Conservation (phyloP, 106 monocot genomes). For the Triglochin maritima region DNA sequence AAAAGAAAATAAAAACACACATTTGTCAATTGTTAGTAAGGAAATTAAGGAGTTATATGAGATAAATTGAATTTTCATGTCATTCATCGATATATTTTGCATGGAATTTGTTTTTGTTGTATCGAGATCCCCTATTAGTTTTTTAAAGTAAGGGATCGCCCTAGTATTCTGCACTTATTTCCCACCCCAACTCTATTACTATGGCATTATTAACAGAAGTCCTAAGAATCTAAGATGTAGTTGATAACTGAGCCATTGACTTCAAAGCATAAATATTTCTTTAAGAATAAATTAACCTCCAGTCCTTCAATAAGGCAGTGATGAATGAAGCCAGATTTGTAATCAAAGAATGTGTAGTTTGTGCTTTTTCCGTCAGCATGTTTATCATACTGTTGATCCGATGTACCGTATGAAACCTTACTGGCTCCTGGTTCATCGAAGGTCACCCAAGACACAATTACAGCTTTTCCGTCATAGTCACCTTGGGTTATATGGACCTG, state of each 20-base stretch:
- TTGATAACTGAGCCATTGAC: neutral
- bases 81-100: no score
- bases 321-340: conserved; percentile 91
- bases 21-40: no score
- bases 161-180: no score
- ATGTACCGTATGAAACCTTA: conserved; percentile 57
- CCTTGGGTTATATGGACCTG: conserved; percentile 93
- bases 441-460: conserved; percentile 93
- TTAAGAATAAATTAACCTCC: conserved; percentile 25
- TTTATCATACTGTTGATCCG: conserved; percentile 39
- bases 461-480: conserved; percentile 96
- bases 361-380: conserved; percentile 44
- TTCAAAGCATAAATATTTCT: neutral
- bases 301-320: conserved; percentile 78
- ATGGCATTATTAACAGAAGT: no score
- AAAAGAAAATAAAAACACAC: no score
- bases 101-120: no score
- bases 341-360: conserved; percentile 78
- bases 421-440: conserved; percentile 46
- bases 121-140: no score
- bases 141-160: no score
- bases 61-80: no score
- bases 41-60: no score
- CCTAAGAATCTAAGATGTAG: neutral
- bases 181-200: no score